phyloP scores from a whole-genome alignment of 140 eudicot species.

The Oenanthe javanica region DNA sequence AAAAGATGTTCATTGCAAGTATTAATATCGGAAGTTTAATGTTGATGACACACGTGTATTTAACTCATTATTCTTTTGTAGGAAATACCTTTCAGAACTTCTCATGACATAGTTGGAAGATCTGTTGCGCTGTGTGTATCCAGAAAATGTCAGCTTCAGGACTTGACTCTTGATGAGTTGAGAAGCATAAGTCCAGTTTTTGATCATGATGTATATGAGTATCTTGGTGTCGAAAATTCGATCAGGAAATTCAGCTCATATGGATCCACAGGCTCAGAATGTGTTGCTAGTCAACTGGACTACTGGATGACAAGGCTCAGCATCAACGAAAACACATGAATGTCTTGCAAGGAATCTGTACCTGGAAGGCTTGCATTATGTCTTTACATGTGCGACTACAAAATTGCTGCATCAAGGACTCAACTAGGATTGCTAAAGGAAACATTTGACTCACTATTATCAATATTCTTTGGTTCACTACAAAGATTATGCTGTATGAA shows the following conservation, averaged over 20 bases:
- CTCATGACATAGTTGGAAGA: conserved; percentile 93
- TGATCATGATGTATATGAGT: conserved; percentile 66
- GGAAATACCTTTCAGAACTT: conserved; percentile 88
- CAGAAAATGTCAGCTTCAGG: conserved; percentile 54
- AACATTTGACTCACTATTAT: neutral
- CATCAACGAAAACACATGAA: conserved; percentile 13
- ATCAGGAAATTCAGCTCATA: conserved; percentile 84
- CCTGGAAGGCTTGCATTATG: neutral
- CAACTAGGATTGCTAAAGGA: neutral
- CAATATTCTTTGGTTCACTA: neutral
- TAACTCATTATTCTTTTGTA: conserved; percentile 20
- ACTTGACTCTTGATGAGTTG: conserved; percentile 63
- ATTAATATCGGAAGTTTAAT: neutral
- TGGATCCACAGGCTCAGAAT: conserved; percentile 92
- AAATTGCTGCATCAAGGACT: neutral
- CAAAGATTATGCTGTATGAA: neutral
- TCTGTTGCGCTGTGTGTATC: conserved; percentile 84
- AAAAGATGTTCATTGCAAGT: neutral
- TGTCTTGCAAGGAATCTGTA: neutral
- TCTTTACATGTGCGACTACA: neutral
- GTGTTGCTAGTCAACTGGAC: conserved; percentile 79
- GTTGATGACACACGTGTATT: neutral
- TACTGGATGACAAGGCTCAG: conserved; percentile 56
- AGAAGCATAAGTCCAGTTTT: conserved; percentile 42
- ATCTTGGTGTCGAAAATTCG: conserved; percentile 84